A percentile compares a stretch with the other conserved stretches of the same genome.
These are phyloP conservation scores for Amauroascus verrucosus DNA, from an alignment of 2,329 filamentous ascomycete genomes.

Conservation along the genomic window DNA sequence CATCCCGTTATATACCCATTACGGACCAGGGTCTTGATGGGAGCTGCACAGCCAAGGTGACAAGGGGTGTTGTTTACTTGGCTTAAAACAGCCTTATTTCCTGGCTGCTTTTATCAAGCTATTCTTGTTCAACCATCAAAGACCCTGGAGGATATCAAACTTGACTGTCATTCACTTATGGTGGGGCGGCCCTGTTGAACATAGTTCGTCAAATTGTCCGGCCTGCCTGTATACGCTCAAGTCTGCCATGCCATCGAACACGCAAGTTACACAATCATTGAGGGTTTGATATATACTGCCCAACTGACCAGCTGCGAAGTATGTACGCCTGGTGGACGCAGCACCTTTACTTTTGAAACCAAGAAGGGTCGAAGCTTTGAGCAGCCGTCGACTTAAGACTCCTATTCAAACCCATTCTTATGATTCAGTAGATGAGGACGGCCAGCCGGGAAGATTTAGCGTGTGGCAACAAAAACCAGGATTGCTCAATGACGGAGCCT, in stretches of 20 bases:
- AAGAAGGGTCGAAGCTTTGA: not conserved
- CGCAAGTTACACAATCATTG: slow-evolving; percentile 9
- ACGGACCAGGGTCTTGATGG: slow-evolving; percentile 7
- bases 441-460: slow-evolving; percentile 22
- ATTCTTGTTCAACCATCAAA: slow-evolving; percentile 5
- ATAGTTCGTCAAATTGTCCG: not conserved
- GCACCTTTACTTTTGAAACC: not conserved
- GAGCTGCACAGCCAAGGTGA: slow-evolving; percentile 7
- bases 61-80: slow-evolving; percentile 2
- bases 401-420: not conserved
- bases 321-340: slow-evolving; percentile 1
- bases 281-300: slow-evolving; percentile 8
- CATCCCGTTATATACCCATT: slow-evolving; percentile 4
- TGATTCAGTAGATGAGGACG: slow-evolving; percentile 19
- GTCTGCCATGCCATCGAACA: slow-evolving; percentile 1
- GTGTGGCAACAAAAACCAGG: not conserved
- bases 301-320: not conserved
- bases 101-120: slow-evolving; percentile 1
- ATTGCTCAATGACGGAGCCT: slow-evolving; percentile 18
- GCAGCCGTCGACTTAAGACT: not conserved
- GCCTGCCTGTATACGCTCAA: slow-evolving; percentile 5
- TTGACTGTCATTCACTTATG: slow-evolving; percentile 4
- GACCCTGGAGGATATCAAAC: slow-evolving; percentile 10
- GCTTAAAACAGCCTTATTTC: slow-evolving; percentile 9
- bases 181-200: slow-evolving; percentile 4